These are phyloP conservation scores for Tricholoma furcatifolium DNA, from an alignment of 768 basidiomycete genomes.

Conservation along the genomic window DNA sequence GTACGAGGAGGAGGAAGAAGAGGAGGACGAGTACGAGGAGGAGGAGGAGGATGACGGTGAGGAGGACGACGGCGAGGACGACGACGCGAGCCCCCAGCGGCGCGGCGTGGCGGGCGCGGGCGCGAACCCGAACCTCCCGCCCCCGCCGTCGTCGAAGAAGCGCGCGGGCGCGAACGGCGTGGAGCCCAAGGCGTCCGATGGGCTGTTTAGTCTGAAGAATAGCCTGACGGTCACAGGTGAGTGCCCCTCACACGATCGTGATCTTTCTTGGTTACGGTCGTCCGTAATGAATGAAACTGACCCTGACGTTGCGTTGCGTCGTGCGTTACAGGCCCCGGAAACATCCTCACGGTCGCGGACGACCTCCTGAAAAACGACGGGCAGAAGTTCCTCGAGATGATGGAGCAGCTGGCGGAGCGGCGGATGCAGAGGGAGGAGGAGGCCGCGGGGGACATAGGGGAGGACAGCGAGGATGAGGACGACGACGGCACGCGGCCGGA, in stretches of 20 bases:
- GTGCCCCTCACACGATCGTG: too few species aligned
- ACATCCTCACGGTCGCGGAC: constrained; percentile 97
- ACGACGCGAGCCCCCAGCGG: constrained; percentile 25
- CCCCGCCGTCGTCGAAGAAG: constrained; percentile 21
- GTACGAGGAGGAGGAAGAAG: constrained; percentile 41
- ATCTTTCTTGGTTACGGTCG: too few species aligned
- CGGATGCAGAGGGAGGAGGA: constrained; percentile 89
- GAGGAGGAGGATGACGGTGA: constrained; percentile 38
- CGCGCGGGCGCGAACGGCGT: constrained; percentile 19
- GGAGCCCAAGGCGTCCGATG: constrained; percentile 38
- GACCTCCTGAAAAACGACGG: constrained; percentile 98
- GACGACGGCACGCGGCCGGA: constrained; percentile 29
- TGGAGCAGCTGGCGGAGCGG: constrained; percentile 97
- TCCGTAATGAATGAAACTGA: too few species aligned
- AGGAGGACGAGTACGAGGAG: constrained; percentile 40
- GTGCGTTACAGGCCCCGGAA: constrained; percentile 66
- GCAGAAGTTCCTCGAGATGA: constrained; percentile 99
- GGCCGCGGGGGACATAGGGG: constrained; percentile 43
- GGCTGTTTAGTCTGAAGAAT: constrained; percentile 74
- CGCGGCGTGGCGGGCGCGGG: constrained; percentile 11
- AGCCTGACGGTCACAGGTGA: constrained; percentile 80
- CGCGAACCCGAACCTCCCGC: constrained; percentile 17
- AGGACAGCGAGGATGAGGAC: constrained; percentile 46
- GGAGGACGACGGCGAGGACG: constrained; percentile 47
- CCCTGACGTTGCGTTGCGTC: constrained; percentile 8